phyloP scores from a whole-genome alignment of 2,329 filamentous ascomycete species.

The Penicillium sp. region DNA sequence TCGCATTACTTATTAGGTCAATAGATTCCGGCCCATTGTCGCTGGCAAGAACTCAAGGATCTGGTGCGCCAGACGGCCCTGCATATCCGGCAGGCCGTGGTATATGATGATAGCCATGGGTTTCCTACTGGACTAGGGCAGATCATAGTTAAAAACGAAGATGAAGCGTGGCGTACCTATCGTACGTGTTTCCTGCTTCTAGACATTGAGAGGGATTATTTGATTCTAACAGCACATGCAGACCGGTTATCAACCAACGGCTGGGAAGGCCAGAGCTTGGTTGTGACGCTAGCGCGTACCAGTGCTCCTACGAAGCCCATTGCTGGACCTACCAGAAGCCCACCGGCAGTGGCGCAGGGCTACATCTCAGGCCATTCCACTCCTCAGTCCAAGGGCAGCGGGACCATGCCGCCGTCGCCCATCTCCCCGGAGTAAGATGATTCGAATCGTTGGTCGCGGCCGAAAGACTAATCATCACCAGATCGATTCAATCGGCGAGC shows the following conservation, averaged over 20 bases:
- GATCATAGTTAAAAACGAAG: slow-evolving; percentile 47
- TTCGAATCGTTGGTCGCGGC: neutral
- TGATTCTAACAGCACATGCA: slow-evolving; percentile 24
- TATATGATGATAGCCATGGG: slow-evolving; percentile 45
- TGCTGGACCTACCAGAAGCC: slow-evolving; percentile 43
- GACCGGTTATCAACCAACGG: slow-evolving; percentile 43
- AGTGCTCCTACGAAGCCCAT: slow-evolving; percentile 42
- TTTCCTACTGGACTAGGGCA: slow-evolving; percentile 44
- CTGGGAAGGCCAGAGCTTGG: slow-evolving; percentile 45
- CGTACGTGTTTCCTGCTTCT: slow-evolving; percentile 28
- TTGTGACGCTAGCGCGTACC: slow-evolving; percentile 43
- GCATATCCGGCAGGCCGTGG: slow-evolving; percentile 46
- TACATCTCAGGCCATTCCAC: slow-evolving; percentile 35
- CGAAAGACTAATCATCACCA: slow-evolving; percentile 8
- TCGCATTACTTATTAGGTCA: slow-evolving; percentile 8
- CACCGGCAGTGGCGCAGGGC: slow-evolving; percentile 26
- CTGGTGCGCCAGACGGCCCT: slow-evolving; percentile 45
- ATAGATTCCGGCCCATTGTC: slow-evolving; percentile 44
- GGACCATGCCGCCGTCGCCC: slow-evolving; percentile 34
- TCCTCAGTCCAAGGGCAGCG: slow-evolving; percentile 28
- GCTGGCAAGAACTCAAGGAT: slow-evolving; percentile 47
- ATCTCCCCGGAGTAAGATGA: slow-evolving; percentile 38
- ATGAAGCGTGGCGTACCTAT: slow-evolving; percentile 46
- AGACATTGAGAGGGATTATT: neutral
- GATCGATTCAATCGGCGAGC: slow-evolving; percentile 22